Base-by-base conservation (phyloP, 768 basidiomycete species). In the Hygrophoropsis aurantiaca region DNA sequence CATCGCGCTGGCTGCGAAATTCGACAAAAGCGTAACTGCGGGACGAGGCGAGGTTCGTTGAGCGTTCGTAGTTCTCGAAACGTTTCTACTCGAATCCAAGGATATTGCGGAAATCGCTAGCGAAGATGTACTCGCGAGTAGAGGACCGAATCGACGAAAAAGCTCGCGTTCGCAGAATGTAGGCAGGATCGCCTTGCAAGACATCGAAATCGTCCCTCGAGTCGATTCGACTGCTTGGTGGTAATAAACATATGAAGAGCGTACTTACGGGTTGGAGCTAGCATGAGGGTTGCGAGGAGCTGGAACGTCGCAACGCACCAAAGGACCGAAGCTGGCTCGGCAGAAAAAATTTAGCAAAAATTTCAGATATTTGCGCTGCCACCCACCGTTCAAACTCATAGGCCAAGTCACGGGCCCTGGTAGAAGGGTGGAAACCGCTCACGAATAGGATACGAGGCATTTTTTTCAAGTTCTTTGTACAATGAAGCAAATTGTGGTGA, bases 371-470 rank as follows among this genome's bases (percentile, higher is more conserved):
- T 42, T 30, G 6, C n/a, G 6, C 32, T 11, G 30, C 19, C 2
- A 65, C 73, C 38, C 49, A 90, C 90, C 85, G 78, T 75, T 94
- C 91, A 57, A 94, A 93, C 65, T 92, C 90, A 57, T 71, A 88
- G 2, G 91, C 91, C 2, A 94, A 78, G 57, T 91, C 90, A 44
- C 85, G 78, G 8, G 91, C 90, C 19, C 89, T 81, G 3, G 88
- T 91, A n/a, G 80, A 68, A 4, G 86, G 84, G 56, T 89, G 84
- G 59, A 93, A 93, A 16, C 90, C 90, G 58, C 84, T 87, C 37
- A 93, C 90, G 57, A 90, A 93, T 50, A 92, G 78, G 54, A 91
- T 92, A 54, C 90, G 86, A 61, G 85, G 84, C 86, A 87, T 84
- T 34, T n/a, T n/a, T n/a, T 46, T 53, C 24, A 47, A 40, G 11